These are phyloP conservation scores for Ampelomyces quisqualis DNA, from an alignment of 2,329 filamentous ascomycete genomes.

Conservation along the genomic window DNA sequence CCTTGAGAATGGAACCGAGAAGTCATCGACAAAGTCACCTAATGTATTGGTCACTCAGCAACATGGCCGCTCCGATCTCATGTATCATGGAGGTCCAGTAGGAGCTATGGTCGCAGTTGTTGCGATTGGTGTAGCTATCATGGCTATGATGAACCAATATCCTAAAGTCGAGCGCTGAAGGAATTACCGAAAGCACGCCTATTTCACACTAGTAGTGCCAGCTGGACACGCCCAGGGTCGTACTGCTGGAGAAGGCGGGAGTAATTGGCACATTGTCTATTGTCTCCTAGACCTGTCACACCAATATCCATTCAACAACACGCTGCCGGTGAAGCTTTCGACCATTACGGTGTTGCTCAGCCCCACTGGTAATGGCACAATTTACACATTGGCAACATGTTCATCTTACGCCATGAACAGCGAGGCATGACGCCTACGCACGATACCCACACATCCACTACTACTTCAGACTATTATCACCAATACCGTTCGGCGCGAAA, in stretches of 20 bases:
- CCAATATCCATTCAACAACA: too few species aligned
- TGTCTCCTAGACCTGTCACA: too few species aligned
- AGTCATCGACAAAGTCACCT: conserved; percentile 21
- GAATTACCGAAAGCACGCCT: conserved; percentile 1
- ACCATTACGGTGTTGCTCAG: too few species aligned
- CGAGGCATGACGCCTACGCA: too few species aligned
- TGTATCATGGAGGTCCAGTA: conserved; percentile 42
- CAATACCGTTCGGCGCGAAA: conserved; percentile 3
- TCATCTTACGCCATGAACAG: too few species aligned
- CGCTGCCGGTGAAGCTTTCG: too few species aligned
- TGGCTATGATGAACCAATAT: conserved; percentile 48
- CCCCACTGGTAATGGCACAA: too few species aligned
- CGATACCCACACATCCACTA: neutral
- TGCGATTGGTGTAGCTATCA: conserved; percentile 44
- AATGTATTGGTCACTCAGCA: conserved; percentile 30
- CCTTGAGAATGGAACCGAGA: conserved; percentile 23
- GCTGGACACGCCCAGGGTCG: too few species aligned
- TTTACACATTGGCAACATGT: too few species aligned
- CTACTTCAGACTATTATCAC: conserved; percentile 1
- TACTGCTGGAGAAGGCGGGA: too few species aligned
- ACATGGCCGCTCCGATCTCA: conserved; percentile 30
- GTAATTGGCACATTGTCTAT: too few species aligned
- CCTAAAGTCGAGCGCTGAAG: conserved; percentile 49
- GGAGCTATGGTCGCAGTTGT: conserved; percentile 45
- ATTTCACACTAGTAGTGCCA: conserved; percentile 4